Evolutionary conservation across 495 filamentous ascomycete genomes (phyloP).

Genomic region (Neurospora sp.): DNA sequence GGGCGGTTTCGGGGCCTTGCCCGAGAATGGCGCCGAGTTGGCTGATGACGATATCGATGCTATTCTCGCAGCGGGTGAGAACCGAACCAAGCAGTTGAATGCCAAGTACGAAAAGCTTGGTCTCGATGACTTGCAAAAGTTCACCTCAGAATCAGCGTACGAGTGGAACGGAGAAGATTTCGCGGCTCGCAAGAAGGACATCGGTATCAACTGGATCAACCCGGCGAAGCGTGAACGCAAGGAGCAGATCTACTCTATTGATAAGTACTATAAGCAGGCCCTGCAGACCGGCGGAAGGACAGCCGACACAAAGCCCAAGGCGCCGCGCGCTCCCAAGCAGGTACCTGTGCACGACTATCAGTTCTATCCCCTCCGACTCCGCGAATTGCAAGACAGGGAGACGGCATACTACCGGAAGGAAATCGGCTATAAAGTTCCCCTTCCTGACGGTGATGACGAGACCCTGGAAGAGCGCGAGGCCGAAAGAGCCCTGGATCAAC

Average conservation of each 20-base stretch:
- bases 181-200: slow-evolving; percentile 82
- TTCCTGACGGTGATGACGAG: slow-evolving; percentile 76
- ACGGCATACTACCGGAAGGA: slow-evolving; percentile 93
- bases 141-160: slow-evolving; percentile 91
- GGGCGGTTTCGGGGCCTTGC: slow-evolving; percentile 46
- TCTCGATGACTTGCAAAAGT: slow-evolving; percentile 95
- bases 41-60: slow-evolving; percentile 82
- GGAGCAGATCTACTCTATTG: slow-evolving; percentile 94
- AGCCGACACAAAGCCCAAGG: slow-evolving; percentile 85
- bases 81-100: slow-evolving; percentile 79
- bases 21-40: slow-evolving; percentile 50
- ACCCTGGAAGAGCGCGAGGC: slow-evolving; percentile 75
- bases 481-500: slow-evolving; percentile 78
- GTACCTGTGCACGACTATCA: slow-evolving; percentile 90
- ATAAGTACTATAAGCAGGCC: slow-evolving; percentile 95
- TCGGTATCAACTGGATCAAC: slow-evolving; percentile 96
- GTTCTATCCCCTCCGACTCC: slow-evolving; percentile 77
- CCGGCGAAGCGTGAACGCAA: slow-evolving; percentile 97
- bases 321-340: slow-evolving; percentile 92
- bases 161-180: slow-evolving; percentile 99
- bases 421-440: slow-evolving; percentile 82
- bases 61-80: slow-evolving; percentile 79
- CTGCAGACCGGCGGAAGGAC: slow-evolving; percentile 75
- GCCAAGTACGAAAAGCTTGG: slow-evolving; percentile 96
- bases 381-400: slow-evolving; percentile 89